phyloP scores from a whole-genome alignment of 228 moss, liverwort and hornwort genomes.

The Sphagnum fallax region DNA sequence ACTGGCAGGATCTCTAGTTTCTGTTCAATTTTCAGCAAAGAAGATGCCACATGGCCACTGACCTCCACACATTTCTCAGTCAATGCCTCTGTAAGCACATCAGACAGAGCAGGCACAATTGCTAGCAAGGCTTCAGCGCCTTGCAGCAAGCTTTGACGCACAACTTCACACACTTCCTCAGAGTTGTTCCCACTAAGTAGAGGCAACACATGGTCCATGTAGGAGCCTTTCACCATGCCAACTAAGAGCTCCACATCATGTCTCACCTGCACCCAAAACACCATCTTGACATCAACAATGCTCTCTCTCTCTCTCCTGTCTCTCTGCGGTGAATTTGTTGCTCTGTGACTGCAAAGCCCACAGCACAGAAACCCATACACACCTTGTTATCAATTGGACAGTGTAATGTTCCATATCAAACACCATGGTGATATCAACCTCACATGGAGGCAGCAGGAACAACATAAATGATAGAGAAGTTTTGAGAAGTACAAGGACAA shows the following conservation, averaged over 20 bases:
- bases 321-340: no score
- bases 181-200: conserved; percentile 45
- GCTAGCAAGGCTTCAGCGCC: conserved; percentile 62
- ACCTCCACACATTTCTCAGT: conserved; percentile 94
- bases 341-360: no score
- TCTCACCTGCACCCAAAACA: conserved; percentile 55
- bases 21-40: no score
- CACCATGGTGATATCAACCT: no score
- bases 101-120: conserved; percentile 58
- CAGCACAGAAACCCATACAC: no score
- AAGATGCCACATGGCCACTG: conserved; percentile 11
- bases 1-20: no score
- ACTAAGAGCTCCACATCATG: conserved; percentile 73
- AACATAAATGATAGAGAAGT: no score
- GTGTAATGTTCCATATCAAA: no score
- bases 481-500: conserved; percentile 49
- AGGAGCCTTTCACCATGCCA: conserved; percentile 48
- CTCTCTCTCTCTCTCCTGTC: no score
- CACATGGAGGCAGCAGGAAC: no score
- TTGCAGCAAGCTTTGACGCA: conserved; percentile 58
- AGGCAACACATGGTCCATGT: conserved; percentile 46
- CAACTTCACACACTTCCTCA: conserved; percentile 33
- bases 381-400: no score
- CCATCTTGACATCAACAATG: not conserved
- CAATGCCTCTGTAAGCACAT: conserved; percentile 81